These are phyloP conservation scores for Fonsecaea multimorphosa DNA, from an alignment of 2,329 filamentous ascomycete genomes.

Conservation along the genomic window DNA sequence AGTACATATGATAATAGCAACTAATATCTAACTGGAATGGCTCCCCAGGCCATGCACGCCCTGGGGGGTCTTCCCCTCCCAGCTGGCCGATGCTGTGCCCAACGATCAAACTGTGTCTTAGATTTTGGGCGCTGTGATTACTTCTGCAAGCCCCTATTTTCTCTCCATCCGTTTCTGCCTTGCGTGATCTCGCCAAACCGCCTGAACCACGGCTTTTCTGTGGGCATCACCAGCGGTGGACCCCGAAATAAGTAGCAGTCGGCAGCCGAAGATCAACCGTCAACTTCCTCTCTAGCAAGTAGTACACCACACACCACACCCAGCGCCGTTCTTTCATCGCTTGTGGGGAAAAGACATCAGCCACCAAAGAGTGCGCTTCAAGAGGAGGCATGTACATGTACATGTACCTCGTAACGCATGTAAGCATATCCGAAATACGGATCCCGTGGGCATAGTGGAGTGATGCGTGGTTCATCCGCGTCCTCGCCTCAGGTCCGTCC, in stretches of 20 bases:
- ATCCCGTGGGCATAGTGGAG: neutral
- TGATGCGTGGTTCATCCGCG: neutral
- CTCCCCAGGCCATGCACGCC: neutral
- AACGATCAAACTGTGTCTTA: neutral
- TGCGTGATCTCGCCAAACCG: slow-evolving; percentile 2
- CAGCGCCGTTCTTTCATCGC: neutral
- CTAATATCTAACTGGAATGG: neutral
- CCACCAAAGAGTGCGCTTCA: no score
- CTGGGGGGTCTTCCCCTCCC: no score
- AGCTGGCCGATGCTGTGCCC: neutral
- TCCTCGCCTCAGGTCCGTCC: no score
- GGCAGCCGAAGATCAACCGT: neutral
- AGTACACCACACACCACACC: neutral
- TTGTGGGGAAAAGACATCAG: neutral
- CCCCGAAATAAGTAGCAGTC: neutral
- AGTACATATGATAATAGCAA: neutral
- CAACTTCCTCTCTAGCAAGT: neutral
- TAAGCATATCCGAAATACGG: no score
- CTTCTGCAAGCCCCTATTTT: neutral
- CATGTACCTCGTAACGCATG: no score
- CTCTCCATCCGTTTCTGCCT: neutral
- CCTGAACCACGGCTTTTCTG: slow-evolving; percentile 12
- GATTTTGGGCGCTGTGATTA: neutral
- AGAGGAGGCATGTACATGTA: no score
- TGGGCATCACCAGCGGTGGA: no score